Base-by-base conservation (phyloP, 2,329 filamentous ascomycete genomes). In the Colletotrichum filicis region DNA sequence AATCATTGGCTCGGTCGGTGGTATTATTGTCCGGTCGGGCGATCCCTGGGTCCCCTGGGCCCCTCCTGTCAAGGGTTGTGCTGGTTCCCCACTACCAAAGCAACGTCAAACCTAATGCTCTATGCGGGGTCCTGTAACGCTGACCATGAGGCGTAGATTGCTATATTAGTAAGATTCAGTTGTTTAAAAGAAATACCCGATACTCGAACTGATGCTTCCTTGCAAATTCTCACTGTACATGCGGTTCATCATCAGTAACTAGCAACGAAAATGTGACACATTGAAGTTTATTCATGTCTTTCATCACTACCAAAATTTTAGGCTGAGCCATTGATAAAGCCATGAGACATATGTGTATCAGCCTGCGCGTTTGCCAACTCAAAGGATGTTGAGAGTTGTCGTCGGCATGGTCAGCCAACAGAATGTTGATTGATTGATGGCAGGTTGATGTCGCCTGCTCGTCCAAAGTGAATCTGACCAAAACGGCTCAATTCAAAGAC, bases 401-500 rank as follows among this genome's bases (percentile, higher is more conserved):
- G 61, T 53, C 53, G 32, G 73, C 66, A 37, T 56, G 26, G 46
- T 59, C 32, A 61, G 56, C 62, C 59, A 30, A 66, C 74, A 65
- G 42, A 57, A 71, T 46, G 66, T 56, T 68, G 26, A 67, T 57
- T 52, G 35, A 28, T 30, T 66, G 2, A 32, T 56, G 67, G 26
- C 67, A 68, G 59, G n/a, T 62, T 75, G 74, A 75, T 70, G 62
- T 73, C 74, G 7, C 71, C 68, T 70, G 73, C 12, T 46, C 42
- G 53, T 64, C 73, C 66, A 65, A 28, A 66, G 49, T 78, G 80
- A 79, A 79, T 78, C 77, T 68, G 78, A 75, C 83, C 89, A 91
- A 90, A 86, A 91, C 89, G 89, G 83, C 78, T 78, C 76, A 73
- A 78, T 80, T 82, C 83, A 83, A 80, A 83, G 84, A 82, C 77